Conservation (phyloP, 2,329 filamentous ascomycete genomes). For the Zasmidium citrigriseum region DNA sequence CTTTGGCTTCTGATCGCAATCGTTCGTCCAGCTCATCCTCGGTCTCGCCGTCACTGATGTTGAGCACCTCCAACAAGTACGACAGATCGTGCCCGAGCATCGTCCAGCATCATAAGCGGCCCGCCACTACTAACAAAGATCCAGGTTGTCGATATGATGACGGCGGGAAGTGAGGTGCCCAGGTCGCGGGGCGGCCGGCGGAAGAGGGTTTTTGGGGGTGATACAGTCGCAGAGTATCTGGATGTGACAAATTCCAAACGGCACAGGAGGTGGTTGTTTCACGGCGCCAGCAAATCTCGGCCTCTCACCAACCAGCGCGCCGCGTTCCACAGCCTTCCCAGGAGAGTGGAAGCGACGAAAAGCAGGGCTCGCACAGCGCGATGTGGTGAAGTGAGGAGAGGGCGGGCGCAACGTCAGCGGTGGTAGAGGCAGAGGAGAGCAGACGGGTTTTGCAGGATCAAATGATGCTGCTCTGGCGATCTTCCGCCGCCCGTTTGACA, state of each 20-base stretch:
- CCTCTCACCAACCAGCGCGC: neutral
- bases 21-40: conserved; percentile 32
- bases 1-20: conserved; percentile 28
- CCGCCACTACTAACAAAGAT: neutral
- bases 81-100: conserved; percentile 25
- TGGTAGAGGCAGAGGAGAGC: neutral
- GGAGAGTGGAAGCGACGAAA: neutral
- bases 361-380: neutral
- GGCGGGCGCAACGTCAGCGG: neutral
- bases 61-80: conserved; percentile 33
- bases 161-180: conserved; percentile 1
- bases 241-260: neutral
- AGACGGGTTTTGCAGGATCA: neutral
- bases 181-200: neutral
- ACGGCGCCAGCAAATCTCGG: neutral
- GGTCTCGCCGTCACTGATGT: conserved; percentile 29
- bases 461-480: neutral
- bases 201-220: neutral
- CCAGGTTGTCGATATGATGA: conserved; percentile 3
- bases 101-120: conserved; percentile 14
- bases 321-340: neutral
- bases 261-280: neutral
- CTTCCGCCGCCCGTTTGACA: too few species aligned
- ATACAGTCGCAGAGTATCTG: neutral
- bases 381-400: neutral